These are phyloP conservation scores for Cytidiella melzeri DNA, from an alignment of 768 basidiomycete genomes.

Conservation along the genomic window DNA sequence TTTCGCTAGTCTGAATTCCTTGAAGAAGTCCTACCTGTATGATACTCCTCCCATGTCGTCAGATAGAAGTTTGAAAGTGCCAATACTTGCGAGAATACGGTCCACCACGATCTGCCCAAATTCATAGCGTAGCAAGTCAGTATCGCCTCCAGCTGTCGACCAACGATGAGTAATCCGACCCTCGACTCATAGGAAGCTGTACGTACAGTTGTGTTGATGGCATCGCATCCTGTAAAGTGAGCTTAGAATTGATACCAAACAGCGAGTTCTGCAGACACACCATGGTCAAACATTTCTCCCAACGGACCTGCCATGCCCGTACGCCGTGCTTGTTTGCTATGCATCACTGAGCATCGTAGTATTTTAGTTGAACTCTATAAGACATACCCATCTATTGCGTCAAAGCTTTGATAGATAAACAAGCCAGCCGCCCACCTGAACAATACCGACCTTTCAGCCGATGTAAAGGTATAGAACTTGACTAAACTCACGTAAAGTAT, in stretches of 20 bases:
- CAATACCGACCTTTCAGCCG: too few species aligned
- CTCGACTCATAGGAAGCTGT: too few species aligned
- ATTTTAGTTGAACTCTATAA: not conserved
- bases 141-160: slow-evolving; percentile 73
- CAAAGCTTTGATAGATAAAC: slow-evolving; percentile 87
- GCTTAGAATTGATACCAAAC: not conserved
- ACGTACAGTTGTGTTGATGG: slow-evolving; percentile 85
- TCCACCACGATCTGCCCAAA: slow-evolving; percentile 96
- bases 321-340: slow-evolving; percentile 88
- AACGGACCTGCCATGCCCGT: slow-evolving; percentile 98
- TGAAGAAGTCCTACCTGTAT: slow-evolving; percentile 53
- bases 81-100: slow-evolving; percentile 74
- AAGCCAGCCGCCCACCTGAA: slow-evolving; percentile 80
- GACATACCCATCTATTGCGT: slow-evolving; percentile 81
- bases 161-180: not conserved
- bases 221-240: slow-evolving; percentile 65
- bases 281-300: slow-evolving; percentile 98
- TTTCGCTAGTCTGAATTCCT: not conserved
- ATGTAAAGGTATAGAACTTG: too few species aligned
- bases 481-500: slow-evolving; percentile 78
- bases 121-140: slow-evolving; percentile 82
- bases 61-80: slow-evolving; percentile 68
- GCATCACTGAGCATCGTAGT: too few species aligned
- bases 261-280: slow-evolving; percentile 32
- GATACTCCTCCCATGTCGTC: slow-evolving; percentile 79